Conservation (phyloP, 768 basidiomycete species). For the Pseudohyphozyma bogoriensis region DNA sequence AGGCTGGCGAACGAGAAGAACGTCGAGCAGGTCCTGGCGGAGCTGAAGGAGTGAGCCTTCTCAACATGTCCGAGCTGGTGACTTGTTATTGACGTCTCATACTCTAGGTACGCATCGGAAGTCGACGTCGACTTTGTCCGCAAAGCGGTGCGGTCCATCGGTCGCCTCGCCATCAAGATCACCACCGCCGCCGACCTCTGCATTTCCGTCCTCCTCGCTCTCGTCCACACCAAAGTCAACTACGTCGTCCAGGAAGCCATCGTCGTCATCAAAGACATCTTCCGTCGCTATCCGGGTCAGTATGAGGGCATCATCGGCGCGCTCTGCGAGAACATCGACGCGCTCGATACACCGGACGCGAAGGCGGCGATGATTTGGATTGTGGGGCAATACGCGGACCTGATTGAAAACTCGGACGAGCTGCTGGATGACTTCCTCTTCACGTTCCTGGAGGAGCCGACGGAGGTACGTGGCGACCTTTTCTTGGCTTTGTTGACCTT, state of each 20-base stretch:
- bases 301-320: constrained; percentile 94
- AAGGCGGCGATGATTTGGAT: constrained; percentile 99
- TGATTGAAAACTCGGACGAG: constrained; percentile 92
- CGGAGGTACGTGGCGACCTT: constrained; percentile 52
- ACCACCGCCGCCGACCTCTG: constrained; percentile 77
- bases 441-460: constrained; percentile 83
- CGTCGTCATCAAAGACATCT: constrained; percentile 96
- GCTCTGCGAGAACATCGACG: constrained; percentile 83
- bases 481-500: background rate
- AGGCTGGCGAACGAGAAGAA: constrained; percentile 91
- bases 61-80: no score
- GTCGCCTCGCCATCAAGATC: constrained; percentile 95
- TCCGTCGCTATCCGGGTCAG: constrained; percentile 88
- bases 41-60: constrained; percentile 79
- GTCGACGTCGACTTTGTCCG: constrained; percentile 97
- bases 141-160: constrained; percentile 93
- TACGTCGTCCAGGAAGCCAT: constrained; percentile 97
- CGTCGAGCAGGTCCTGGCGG: constrained; percentile 79
- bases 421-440: constrained; percentile 83
- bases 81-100: background rate
- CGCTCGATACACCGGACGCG: constrained; percentile 87
- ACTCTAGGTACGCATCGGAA: constrained; percentile 84
- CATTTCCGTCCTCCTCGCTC: constrained; percentile 69
- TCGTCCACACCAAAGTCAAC: constrained; percentile 84
- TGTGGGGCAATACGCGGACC: constrained; percentile 86